These are phyloP conservation scores for Pseudonitzschia delicatissima DNA, from an alignment of 108 stramenopile species.

Conservation along the genomic window DNA sequence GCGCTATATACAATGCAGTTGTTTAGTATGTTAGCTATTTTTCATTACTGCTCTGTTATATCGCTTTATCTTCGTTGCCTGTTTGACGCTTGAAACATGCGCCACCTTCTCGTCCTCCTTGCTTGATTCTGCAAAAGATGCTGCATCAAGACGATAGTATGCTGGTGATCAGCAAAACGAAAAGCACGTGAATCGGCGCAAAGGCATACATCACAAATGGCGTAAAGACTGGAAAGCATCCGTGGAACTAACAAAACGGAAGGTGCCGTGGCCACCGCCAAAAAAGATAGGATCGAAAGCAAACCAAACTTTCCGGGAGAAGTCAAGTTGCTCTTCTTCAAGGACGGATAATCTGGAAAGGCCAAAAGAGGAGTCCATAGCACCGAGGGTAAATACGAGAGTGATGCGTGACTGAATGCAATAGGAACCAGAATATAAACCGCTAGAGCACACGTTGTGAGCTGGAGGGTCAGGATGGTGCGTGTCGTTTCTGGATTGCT, in stretches of 20 bases:
- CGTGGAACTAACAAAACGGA: slow-evolving; percentile 53
- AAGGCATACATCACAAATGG: slow-evolving; percentile 50
- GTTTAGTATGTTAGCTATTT: too few relatives aligned
- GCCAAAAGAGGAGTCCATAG: slow-evolving; percentile 70
- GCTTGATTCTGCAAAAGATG: too few relatives aligned
- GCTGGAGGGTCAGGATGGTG: slow-evolving; percentile 40
- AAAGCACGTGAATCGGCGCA: slow-evolving; percentile 59
- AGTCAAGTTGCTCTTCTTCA: slow-evolving; percentile 14
- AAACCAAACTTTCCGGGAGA: not conserved
- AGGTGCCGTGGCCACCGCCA: slow-evolving; percentile 45
- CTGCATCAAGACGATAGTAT: not conserved
- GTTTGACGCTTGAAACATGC: too few relatives aligned
- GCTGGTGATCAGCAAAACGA: slow-evolving; percentile 42
- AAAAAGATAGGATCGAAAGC: not conserved
- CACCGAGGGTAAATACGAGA: slow-evolving; percentile 68
- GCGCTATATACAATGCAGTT: too few relatives aligned
- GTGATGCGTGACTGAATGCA: slow-evolving; percentile 64
- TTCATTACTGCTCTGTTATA: too few relatives aligned
- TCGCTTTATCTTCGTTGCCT: too few relatives aligned
- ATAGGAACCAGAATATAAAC: slow-evolving; percentile 72
- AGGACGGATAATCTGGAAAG: slow-evolving; percentile 29
- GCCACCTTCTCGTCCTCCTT: too few relatives aligned
- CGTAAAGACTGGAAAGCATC: slow-evolving; percentile 50
- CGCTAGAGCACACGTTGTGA: slow-evolving; percentile 53
- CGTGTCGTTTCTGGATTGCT: not conserved